phyloP scores from a whole-genome alignment of 805 yeast species.

The Lachancea mirantina region DNA sequence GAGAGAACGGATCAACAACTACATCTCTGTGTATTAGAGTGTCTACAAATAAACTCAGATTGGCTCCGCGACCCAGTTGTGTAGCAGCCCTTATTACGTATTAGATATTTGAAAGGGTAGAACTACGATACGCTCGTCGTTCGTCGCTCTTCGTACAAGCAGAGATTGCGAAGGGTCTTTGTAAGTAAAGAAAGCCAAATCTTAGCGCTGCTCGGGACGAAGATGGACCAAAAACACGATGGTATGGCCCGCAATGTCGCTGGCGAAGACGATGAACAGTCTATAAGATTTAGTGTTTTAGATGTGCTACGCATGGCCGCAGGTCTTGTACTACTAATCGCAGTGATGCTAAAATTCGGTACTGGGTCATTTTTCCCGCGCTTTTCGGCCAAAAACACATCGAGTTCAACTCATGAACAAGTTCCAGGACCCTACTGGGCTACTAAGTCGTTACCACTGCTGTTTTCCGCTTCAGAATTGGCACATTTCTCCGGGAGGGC shows the following conservation, averaged over 20 bases:
- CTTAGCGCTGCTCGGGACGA: neutral
- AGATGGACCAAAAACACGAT: constrained; percentile 7
- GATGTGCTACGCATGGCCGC: constrained; percentile 16
- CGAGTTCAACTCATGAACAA: too few species aligned
- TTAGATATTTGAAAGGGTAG: neutral
- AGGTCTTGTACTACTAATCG: constrained; percentile 12
- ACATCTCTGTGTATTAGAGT: constrained; percentile 73
- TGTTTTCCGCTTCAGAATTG: constrained; percentile 6
- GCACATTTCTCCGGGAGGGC: constrained; percentile 6
- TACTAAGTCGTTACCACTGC: constrained; percentile 6
- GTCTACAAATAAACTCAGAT: neutral
- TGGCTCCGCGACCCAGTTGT: neutral
- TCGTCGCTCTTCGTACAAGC: too few species aligned
- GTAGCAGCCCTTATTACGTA: neutral
- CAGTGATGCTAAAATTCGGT: constrained; percentile 9
- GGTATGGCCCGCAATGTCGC: constrained; percentile 4
- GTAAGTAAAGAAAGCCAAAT: neutral
- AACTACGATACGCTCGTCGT: constrained; percentile 1
- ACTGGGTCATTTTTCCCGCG: constrained; percentile 9
- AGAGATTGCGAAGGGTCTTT: neutral
- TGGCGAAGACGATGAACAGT: constrained; percentile 7
- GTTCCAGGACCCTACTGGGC: too few species aligned
- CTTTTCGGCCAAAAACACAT: too few species aligned
- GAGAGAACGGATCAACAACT: constrained; percentile 85
- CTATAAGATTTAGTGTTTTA: constrained; percentile 12